Percentiles rank a stretch among this genome's conserved stretches.
Evolutionary conservation across 306 rosid genomes (phyloP).

Genomic region (Cicer cuneatum): DNA sequence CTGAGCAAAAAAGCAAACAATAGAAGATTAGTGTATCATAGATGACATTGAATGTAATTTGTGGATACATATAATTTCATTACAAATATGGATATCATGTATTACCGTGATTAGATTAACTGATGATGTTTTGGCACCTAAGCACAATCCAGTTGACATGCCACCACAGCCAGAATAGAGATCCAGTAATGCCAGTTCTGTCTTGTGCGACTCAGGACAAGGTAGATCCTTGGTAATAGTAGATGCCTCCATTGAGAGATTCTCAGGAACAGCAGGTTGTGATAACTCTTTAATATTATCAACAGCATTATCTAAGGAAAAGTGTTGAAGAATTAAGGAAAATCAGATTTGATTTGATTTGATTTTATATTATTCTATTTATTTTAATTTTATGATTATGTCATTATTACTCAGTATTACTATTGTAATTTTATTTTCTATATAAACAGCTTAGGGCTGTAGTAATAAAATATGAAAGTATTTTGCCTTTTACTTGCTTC

Average conservation of each 20-base stretch:
- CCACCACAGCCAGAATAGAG: conserved; percentile 96
- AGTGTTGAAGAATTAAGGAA: no score
- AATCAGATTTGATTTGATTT: no score
- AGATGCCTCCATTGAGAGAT: conserved; percentile 45
- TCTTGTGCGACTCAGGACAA: conserved; percentile 39
- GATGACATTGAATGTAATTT: conserved; percentile 25
- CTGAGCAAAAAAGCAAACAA: conserved; percentile 51
- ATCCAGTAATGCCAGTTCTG: conserved; percentile 69
- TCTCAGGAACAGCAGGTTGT: conserved; percentile 43
- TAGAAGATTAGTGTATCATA: conserved; percentile 40
- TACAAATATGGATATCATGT: conserved; percentile 25
- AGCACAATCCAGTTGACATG: conserved; percentile 95
- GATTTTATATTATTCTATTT: no score
- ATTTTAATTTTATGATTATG: no score
- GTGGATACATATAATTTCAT: conserved; percentile 32
- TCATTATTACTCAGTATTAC: no score
- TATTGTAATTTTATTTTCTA: no score
- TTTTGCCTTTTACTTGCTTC: no score
- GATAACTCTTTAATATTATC: conserved; percentile 40
- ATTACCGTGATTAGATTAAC: conserved; percentile 81
- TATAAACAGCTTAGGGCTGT: no score
- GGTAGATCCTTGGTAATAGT: conserved; percentile 42
- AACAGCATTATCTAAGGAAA: conserved; percentile 59
- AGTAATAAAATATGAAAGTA: no score
- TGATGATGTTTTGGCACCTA: conserved; percentile 79